A percentile compares a stretch with the other conserved stretches of the same genome.
phyloP scores from a whole-genome alignment of 768 basidiomycete genomes.

The Panellus pusillus region DNA sequence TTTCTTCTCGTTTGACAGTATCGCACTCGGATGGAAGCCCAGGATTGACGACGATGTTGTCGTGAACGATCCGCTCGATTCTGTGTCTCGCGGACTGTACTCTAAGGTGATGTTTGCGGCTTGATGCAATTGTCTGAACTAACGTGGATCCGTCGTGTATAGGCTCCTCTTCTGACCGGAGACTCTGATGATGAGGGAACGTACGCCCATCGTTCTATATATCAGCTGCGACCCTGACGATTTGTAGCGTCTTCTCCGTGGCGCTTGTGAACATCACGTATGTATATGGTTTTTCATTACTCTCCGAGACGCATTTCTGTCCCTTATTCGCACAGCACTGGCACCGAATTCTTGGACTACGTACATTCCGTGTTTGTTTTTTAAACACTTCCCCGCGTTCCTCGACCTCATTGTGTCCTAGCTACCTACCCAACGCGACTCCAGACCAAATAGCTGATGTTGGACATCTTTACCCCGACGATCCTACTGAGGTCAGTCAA shows the following conservation, averaged over 20 bases:
- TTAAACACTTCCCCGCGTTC: background rate
- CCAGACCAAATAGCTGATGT: background rate
- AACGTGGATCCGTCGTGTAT: background rate
- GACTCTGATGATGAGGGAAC: conserved; percentile 44
- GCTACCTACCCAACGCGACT: conserved; percentile 5
- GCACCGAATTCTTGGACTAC: conserved; percentile 7
- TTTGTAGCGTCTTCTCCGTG: no score
- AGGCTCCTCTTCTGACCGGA: conserved; percentile 32
- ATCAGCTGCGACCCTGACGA: no score
- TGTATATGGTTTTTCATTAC: no score
- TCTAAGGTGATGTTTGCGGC: conserved; percentile 23
- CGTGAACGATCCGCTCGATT: conserved; percentile 28
- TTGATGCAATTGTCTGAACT: no score
- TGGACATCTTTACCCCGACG: conserved; percentile 7
- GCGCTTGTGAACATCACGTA: no score
- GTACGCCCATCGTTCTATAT: conserved; percentile 22
- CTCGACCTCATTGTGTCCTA: background rate
- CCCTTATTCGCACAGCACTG: conserved; percentile 12
- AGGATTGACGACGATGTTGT: conserved; percentile 40
- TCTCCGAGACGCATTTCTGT: no score
- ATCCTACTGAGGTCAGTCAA: conserved; percentile 7
- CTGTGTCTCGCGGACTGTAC: conserved; percentile 34
- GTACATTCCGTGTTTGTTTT: conserved; percentile 5
- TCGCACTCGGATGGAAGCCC: conserved; percentile 36
- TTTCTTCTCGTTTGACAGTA: conserved; percentile 30